phyloP scores from a whole-genome alignment of 2,329 filamentous ascomycete genomes.

The Colletotrichum musicola region DNA sequence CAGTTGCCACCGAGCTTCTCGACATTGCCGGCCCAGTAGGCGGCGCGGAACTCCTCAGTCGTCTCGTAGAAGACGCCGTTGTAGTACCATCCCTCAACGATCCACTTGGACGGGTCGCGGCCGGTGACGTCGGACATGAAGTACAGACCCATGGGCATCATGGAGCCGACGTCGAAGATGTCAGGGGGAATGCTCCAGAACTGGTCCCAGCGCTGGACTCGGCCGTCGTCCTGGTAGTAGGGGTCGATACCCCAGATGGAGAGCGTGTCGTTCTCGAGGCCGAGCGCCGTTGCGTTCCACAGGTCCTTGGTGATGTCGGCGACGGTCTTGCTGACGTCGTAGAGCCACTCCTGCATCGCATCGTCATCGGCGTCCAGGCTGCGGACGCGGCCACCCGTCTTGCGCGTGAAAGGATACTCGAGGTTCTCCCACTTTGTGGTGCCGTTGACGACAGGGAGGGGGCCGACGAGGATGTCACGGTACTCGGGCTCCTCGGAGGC shows the following conservation, averaged over 20 bases:
- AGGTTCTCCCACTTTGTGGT: constrained; percentile 54
- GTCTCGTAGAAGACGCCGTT: constrained; percentile 65
- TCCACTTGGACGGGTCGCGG: constrained; percentile 64
- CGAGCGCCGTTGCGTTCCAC: constrained; percentile 52
- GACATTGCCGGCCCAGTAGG: constrained; percentile 58
- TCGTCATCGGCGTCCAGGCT: constrained; percentile 54
- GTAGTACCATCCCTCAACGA: constrained; percentile 65
- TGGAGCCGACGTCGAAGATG: constrained; percentile 56
- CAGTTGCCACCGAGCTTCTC: constrained; percentile 60
- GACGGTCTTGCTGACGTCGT: constrained; percentile 46
- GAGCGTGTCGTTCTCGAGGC: constrained; percentile 56
- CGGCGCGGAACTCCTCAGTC: constrained; percentile 59
- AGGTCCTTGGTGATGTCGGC: constrained; percentile 59
- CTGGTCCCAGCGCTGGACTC: constrained; percentile 60
- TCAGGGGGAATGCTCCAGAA: constrained; percentile 56
- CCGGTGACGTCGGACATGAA: constrained; percentile 62
- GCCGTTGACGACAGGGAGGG: constrained; percentile 57
- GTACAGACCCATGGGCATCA: constrained; percentile 60
- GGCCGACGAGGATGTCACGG: constrained; percentile 62
- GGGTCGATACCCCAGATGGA: constrained; percentile 57
- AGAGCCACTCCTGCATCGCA: constrained; percentile 49
- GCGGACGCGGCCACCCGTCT: constrained; percentile 51
- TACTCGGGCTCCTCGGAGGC: constrained; percentile 53
- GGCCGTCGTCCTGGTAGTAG: constrained; percentile 55
- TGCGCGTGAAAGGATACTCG: constrained; percentile 56